phyloP scores from a whole-genome alignment of 352 stramenopile genomes.

The Pythium chondricola region DNA sequence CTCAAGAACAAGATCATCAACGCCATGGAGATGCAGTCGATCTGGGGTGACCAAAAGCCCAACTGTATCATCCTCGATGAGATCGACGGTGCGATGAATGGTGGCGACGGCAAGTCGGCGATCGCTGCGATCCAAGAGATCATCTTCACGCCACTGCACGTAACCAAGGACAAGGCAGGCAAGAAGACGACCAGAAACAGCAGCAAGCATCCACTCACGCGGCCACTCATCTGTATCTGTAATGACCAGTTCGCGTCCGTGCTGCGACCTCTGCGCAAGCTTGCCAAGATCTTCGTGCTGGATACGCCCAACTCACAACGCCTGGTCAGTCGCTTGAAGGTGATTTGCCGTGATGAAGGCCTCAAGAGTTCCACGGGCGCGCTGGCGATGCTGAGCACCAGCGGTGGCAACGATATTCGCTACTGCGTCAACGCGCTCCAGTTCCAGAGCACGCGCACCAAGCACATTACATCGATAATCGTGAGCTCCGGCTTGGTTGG shows the following conservation, averaged over 20 bases:
- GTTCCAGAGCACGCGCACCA: slow-evolving; percentile 79
- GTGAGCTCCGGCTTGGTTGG: slow-evolving; percentile 34
- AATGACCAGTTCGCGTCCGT: slow-evolving; percentile 97
- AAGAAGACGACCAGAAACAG: slow-evolving; percentile 21
- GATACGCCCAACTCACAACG: slow-evolving; percentile 75
- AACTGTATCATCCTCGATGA: slow-evolving; percentile 99
- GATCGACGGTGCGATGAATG: slow-evolving; percentile 94
- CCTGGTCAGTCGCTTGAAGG: slow-evolving; percentile 89
- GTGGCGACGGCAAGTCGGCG: slow-evolving; percentile 73
- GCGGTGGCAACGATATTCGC: slow-evolving; percentile 89
- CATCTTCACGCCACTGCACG: slow-evolving; percentile 73
- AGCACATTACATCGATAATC: slow-evolving; percentile 15
- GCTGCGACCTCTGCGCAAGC: slow-evolving; percentile 91
- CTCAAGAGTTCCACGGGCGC: slow-evolving; percentile 71
- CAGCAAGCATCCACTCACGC: slow-evolving; percentile 74
- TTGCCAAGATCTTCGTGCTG: slow-evolving; percentile 93
- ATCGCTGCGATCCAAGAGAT: slow-evolving; percentile 93
- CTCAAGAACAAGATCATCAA: slow-evolving; percentile 90
- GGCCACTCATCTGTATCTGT: slow-evolving; percentile 98
- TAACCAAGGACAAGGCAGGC: slow-evolving; percentile 22
- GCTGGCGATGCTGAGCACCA: slow-evolving; percentile 49
- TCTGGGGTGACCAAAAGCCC: slow-evolving; percentile 83
- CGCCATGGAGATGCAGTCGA: slow-evolving; percentile 90
- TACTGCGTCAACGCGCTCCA: slow-evolving; percentile 96
- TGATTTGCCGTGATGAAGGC: slow-evolving; percentile 88